Evolutionary conservation across 2,329 filamentous ascomycete genomes (phyloP).

Genomic region (Colletotrichum chrysophilum): DNA sequence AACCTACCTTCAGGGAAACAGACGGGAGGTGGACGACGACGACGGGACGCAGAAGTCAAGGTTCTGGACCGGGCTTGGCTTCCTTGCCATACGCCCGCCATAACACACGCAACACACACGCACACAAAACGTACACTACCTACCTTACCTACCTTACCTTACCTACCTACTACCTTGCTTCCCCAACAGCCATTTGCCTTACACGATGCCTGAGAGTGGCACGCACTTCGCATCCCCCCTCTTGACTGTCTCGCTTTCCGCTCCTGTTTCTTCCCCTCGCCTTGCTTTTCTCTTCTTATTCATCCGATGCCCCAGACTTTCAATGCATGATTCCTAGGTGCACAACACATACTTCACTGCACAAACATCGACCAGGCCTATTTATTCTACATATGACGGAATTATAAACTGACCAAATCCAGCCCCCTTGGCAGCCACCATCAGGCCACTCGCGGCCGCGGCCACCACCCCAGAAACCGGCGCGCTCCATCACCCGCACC

Average conservation of each 20-base stretch:
- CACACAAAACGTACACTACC: background rate
- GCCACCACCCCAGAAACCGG: conserved; percentile 14
- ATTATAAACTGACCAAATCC: conserved; percentile 12
- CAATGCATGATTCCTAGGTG: conserved; percentile 1
- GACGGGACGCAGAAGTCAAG: background rate
- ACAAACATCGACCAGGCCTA: background rate
- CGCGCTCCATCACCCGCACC: conserved; percentile 13
- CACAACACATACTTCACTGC: background rate
- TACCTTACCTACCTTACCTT: background rate
- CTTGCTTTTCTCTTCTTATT: background rate
- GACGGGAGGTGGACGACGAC: background rate
- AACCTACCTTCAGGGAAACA: background rate
- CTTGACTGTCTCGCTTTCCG: background rate
- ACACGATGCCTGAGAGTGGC: conserved; percentile 9
- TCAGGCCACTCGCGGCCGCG: conserved; percentile 20
- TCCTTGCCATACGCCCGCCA: background rate
- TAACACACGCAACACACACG: background rate
- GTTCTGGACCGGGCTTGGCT: conserved; percentile 16
- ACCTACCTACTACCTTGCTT: background rate
- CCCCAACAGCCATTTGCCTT: background rate
- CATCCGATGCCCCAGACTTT: background rate
- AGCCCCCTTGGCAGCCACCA: conserved; percentile 16
- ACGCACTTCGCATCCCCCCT: background rate
- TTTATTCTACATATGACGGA: background rate
- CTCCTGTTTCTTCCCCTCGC: background rate